Conservation (phyloP, 768 basidiomycete species). For the Collybia sp. region DNA sequence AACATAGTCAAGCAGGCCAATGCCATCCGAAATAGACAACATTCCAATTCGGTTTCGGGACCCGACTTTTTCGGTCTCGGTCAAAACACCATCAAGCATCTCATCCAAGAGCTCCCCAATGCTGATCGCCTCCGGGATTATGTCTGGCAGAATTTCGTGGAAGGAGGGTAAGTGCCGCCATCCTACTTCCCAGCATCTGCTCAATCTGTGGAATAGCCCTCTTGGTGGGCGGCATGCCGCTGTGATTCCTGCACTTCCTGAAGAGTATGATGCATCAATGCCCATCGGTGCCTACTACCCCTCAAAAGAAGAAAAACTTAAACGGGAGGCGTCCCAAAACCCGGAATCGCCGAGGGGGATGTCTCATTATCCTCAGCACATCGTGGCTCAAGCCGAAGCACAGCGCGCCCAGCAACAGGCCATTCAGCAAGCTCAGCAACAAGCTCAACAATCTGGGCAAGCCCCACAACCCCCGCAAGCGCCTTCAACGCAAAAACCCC, state of each 20-base stretch:
- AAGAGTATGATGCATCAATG: slow-evolving; percentile 56
- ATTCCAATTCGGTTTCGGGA: slow-evolving; percentile 84
- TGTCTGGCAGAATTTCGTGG: slow-evolving; percentile 82
- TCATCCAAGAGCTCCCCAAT: slow-evolving; percentile 80
- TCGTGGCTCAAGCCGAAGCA: slow-evolving; percentile 36
- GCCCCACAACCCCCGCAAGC: slow-evolving; percentile 4
- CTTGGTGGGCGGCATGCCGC: slow-evolving; percentile 80
- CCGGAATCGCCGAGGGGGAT: slow-evolving; percentile 30
- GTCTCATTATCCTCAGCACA: slow-evolving; percentile 46
- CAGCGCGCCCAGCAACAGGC: slow-evolving; percentile 21
- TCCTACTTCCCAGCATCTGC: too few relatives aligned
- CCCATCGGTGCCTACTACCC: slow-evolving; percentile 46
- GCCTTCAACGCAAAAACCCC: slow-evolving; percentile 1
- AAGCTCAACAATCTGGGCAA: slow-evolving; percentile 15
- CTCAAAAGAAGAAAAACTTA: slow-evolving; percentile 25
- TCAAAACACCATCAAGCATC: slow-evolving; percentile 85
- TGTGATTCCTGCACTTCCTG: slow-evolving; percentile 75
- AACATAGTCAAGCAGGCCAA: slow-evolving; percentile 82
- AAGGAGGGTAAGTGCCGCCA: slow-evolving; percentile 67
- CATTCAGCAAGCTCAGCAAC: slow-evolving; percentile 14
- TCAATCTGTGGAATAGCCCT: slow-evolving; percentile 36
- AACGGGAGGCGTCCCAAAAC: slow-evolving; percentile 19
- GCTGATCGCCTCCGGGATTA: slow-evolving; percentile 73
- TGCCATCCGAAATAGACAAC: slow-evolving; percentile 72
- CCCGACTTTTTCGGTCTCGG: slow-evolving; percentile 87